Evolutionary conservation across 2,329 filamentous ascomycete species (phyloP).

Genomic region (Dendryphion nanum): DNA sequence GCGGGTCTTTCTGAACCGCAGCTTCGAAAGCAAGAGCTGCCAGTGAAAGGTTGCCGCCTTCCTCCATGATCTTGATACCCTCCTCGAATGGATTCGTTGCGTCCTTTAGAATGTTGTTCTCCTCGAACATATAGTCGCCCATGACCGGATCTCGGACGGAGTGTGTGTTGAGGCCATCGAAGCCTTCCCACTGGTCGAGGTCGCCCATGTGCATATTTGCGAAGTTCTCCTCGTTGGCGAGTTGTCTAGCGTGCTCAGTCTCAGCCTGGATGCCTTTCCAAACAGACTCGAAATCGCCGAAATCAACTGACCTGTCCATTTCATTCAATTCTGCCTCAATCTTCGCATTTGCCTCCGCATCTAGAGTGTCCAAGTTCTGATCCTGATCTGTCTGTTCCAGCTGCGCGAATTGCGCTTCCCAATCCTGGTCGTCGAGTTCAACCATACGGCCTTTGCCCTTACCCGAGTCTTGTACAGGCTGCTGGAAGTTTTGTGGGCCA

Average conservation of each 20-base stretch:
- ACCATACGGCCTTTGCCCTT: constrained; percentile 84
- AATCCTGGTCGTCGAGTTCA: constrained; percentile 88
- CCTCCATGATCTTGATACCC: constrained; percentile 87
- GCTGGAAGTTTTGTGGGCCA: constrained; percentile 47
- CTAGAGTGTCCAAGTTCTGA: constrained; percentile 49
- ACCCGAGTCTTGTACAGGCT: constrained; percentile 50
- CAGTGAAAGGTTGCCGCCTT: constrained; percentile 89
- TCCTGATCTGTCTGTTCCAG: constrained; percentile 68
- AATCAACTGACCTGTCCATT: constrained; percentile 83
- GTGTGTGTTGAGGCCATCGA: constrained; percentile 69
- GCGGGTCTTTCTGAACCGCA: constrained; percentile 83
- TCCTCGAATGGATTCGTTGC: constrained; percentile 86
- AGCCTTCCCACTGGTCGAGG: constrained; percentile 75
- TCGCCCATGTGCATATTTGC: constrained; percentile 67
- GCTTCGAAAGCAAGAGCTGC: constrained; percentile 95
- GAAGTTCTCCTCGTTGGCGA: constrained; percentile 65
- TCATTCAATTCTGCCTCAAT: constrained; percentile 86
- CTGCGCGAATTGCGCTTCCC: constrained; percentile 95
- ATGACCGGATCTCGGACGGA: constrained; percentile 70
- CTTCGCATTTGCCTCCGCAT: constrained; percentile 66
- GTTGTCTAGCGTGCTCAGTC: constrained; percentile 66
- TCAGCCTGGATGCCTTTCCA: constrained; percentile 81
- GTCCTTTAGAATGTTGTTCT: constrained; percentile 85
- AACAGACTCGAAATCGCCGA: constrained; percentile 90
- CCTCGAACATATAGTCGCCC: constrained; percentile 91